phyloP scores from a whole-genome alignment of 352 stramenopile genomes.

The Globisporangium orthogonon region DNA sequence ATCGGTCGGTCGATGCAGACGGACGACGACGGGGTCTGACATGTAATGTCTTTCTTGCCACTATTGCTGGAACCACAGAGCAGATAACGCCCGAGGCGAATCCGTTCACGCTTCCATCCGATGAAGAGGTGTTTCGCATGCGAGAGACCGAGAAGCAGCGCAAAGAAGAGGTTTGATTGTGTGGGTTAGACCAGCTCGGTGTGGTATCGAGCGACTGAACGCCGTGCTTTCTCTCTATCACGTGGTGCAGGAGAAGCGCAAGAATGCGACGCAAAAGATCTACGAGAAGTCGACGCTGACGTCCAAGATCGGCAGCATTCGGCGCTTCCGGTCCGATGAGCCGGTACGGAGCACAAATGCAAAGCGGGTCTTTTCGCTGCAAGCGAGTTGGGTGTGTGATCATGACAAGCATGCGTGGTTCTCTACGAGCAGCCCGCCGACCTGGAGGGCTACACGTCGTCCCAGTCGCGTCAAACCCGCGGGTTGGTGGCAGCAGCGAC shows the following conservation, averaged over 20 bases:
- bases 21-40: background rate
- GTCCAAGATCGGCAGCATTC: constrained; percentile 77
- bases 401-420: background rate
- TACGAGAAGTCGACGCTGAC: constrained; percentile 88
- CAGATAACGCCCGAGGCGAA: constrained; percentile 55
- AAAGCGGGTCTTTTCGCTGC: no score
- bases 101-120: constrained; percentile 89
- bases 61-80: constrained; percentile 14
- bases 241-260: constrained; percentile 40
- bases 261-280: constrained; percentile 69
- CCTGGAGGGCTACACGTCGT: constrained; percentile 49
- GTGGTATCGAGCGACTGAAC: background rate
- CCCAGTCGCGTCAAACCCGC: constrained; percentile 67
- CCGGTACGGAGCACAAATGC: constrained; percentile 19
- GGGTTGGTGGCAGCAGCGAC: constrained; percentile 76
- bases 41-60: background rate
- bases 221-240: background rate
- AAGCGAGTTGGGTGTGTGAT: background rate
- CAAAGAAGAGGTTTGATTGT: constrained; percentile 54
- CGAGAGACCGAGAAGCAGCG: constrained; percentile 87
- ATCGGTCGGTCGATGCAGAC: background rate
- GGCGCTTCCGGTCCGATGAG: constrained; percentile 63
- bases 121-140: constrained; percentile 94
- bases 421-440: constrained; percentile 23
- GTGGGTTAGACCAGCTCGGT: background rate